phyloP scores from a whole-genome alignment of 2,329 filamentous ascomycete genomes.

The Alternaria angustiovoidea region DNA sequence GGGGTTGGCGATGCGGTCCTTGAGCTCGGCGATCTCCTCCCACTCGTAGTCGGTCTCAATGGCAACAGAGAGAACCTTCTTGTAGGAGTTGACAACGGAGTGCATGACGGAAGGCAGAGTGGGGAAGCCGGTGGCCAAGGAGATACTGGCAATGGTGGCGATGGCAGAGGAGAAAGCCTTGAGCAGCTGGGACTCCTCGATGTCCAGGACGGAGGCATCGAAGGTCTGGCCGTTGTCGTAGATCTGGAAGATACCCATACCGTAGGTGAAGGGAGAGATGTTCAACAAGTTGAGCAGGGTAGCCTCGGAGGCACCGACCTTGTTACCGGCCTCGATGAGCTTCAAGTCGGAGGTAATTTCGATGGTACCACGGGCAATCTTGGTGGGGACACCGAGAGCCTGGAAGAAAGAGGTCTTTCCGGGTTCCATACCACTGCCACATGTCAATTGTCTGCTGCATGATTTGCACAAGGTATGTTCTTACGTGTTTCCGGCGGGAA shows the following conservation, averaged over 20 bases:
- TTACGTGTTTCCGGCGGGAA: conserved; percentile 94
- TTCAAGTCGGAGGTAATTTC: conserved; percentile 98
- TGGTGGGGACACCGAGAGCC: conserved; percentile 99
- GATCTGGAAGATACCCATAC: conserved; percentile 94
- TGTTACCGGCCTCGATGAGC: conserved; percentile 90
- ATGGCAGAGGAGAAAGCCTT: conserved; percentile 82
- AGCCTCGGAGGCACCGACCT: conserved; percentile 98
- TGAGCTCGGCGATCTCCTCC: conserved; percentile 96
- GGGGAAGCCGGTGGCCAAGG: conserved; percentile 92
- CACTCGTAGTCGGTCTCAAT: conserved; percentile 90
- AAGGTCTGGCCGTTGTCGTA: conserved; percentile 98
- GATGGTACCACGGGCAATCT: conserved; percentile 99
- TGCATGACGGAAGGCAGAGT: conserved; percentile 96
- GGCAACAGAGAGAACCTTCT: conserved; percentile 92
- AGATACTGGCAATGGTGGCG: conserved; percentile 86
- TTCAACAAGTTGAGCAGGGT: conserved; percentile 99
- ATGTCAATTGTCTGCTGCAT: conserved; percentile 23
- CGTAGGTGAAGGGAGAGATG: conserved; percentile 84
- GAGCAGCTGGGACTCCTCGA: conserved; percentile 93
- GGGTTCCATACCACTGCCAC: conserved; percentile 85
- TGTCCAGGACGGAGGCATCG: conserved; percentile 84
- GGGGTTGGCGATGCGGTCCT: conserved; percentile 99
- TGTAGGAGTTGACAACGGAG: conserved; percentile 97
- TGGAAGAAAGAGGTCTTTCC: conserved; percentile 99
- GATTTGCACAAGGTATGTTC: conserved; percentile 10